Evolutionary conservation across 73 alveolate genomes (phyloP).

Genomic region (Paramecium primaurelia): DNA sequence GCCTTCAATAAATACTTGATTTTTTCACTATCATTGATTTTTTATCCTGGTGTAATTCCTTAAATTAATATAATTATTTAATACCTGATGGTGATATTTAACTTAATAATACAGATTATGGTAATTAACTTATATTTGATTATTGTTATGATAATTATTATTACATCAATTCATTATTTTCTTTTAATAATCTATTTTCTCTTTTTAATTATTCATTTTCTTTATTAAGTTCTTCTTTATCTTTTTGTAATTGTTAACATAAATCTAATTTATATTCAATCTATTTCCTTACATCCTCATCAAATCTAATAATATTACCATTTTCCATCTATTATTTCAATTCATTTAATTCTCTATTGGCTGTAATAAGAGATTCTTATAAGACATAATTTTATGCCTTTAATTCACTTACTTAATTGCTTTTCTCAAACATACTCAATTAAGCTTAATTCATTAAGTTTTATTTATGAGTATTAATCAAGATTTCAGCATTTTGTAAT

Average conservation of each 20-base stretch:
- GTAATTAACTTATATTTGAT: not conserved
- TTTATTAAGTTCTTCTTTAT: not conserved
- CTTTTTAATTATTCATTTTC: not conserved
- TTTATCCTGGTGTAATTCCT: not conserved
- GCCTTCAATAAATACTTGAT: slow-evolving; percentile 13
- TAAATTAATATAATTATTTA: not conserved
- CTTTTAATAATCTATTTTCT: not conserved
- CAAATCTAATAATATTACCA: not conserved
- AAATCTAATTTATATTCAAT: not conserved
- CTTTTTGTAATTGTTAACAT: not conserved
- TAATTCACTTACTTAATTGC: not conserved
- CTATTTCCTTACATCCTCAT: not conserved
- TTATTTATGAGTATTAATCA: not conserved
- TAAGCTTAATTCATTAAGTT: not conserved
- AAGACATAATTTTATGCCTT: not conserved
- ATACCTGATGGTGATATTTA: not conserved
- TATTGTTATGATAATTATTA: not conserved
- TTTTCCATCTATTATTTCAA: not conserved
- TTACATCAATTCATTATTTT: not conserved
- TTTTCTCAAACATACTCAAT: not conserved
- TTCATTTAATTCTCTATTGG: not conserved
- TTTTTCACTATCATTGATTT: slow-evolving; percentile 19
- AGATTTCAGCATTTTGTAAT: not conserved
- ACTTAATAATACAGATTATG: not conserved
- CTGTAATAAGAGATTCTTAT: not conserved